Conservation (phyloP, 306 rosid genomes). For the Benincasa hispida region DNA sequence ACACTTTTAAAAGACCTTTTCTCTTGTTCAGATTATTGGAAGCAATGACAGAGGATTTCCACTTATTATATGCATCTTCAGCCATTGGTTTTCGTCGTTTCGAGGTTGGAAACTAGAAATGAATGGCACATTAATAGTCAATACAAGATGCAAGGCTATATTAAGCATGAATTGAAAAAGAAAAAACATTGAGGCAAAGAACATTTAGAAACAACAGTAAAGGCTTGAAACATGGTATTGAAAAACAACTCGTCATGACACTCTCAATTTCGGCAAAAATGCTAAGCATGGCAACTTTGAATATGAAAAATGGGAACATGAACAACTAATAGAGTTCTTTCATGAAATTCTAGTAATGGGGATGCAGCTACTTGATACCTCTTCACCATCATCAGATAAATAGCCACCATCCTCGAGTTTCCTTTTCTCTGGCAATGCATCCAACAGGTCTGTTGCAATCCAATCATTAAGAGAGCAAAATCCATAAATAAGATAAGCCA, state of each 20-base stretch:
- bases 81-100: conserved; percentile 45
- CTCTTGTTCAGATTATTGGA: conserved; percentile 42
- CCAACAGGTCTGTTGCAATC: conserved; percentile 43
- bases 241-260: neutral
- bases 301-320: neutral
- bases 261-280: neutral
- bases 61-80: conserved; percentile 40
- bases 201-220: neutral
- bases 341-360: neutral
- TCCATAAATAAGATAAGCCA: neutral
- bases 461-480: neutral
- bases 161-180: neutral
- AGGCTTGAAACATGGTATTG: neutral
- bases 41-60: conserved; percentile 58
- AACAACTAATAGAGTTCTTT: neutral
- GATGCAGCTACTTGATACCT: conserved; percentile 31
- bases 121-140: neutral
- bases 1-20: conserved; percentile 30
- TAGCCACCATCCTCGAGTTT: conserved; percentile 70
- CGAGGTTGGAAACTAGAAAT: conserved; percentile 41
- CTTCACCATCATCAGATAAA: conserved; percentile 58
- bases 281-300: neutral
- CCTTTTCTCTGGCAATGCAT: conserved; percentile 69
- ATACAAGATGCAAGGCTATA: neutral
- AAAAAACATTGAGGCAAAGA: neutral